Evolutionary conservation across 1,284 basidiomycete species (phyloP).

Genomic region (Moesziomyces globuligerus): DNA sequence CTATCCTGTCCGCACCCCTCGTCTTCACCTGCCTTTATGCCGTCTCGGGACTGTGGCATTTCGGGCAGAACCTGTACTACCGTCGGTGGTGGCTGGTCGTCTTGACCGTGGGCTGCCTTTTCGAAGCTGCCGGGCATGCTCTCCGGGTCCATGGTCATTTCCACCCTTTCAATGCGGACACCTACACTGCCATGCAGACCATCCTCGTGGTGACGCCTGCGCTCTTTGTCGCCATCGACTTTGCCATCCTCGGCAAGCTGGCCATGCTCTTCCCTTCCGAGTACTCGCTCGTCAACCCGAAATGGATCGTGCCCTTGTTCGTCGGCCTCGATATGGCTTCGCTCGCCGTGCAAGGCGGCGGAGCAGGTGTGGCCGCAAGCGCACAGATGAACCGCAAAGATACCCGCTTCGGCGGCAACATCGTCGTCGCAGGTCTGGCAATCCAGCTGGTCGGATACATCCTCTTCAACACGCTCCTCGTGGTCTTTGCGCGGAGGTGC

Average conservation of each 20-base stretch:
- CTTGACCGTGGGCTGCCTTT: slow-evolving; percentile 27
- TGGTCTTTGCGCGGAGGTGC: slow-evolving; percentile 22
- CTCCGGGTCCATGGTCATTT: slow-evolving; percentile 40
- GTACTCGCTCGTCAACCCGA: slow-evolving; percentile 29
- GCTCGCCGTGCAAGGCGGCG: slow-evolving; percentile 43
- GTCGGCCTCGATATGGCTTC: slow-evolving; percentile 46
- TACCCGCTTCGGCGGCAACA: slow-evolving; percentile 19
- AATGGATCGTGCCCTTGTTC: slow-evolving; percentile 47
- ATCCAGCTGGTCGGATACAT: slow-evolving; percentile 45
- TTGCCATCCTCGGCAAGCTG: slow-evolving; percentile 38
- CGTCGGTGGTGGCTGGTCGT: slow-evolving; percentile 38
- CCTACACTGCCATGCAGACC: slow-evolving; percentile 48
- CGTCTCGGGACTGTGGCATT: slow-evolving; percentile 9
- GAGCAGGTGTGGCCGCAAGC: slow-evolving; percentile 32
- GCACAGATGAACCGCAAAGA: slow-evolving; percentile 25
- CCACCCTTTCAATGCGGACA: slow-evolving; percentile 14
- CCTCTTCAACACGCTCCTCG: slow-evolving; percentile 32
- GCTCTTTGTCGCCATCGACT: slow-evolving; percentile 50
- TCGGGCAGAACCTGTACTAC: slow-evolving; percentile 8
- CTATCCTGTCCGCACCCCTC: slow-evolving; percentile 16
- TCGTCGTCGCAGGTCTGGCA: slow-evolving; percentile 42
- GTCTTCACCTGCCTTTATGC: slow-evolving; percentile 26
- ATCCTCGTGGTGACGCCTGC: slow-evolving; percentile 51
- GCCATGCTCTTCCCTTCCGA: slow-evolving; percentile 21
- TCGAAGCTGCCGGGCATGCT: slow-evolving; percentile 24